phyloP scores from a whole-genome alignment of 768 basidiomycete genomes.

The Trametes cubensis region DNA sequence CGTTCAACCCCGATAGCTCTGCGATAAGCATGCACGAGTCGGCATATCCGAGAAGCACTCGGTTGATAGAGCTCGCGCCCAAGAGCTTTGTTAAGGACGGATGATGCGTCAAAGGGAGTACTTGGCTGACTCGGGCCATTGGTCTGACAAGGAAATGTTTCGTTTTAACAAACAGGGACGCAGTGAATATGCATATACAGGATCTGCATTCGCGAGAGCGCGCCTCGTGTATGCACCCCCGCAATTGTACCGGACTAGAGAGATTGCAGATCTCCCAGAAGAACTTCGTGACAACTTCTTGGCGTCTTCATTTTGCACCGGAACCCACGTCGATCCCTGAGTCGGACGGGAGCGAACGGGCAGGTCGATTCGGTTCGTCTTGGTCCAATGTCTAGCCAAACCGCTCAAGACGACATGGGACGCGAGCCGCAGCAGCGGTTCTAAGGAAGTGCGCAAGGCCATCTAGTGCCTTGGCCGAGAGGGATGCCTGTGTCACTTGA shows the following conservation, averaged over 20 bases:
- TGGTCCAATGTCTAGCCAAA: too few relatives aligned
- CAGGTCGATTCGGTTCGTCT: background rate
- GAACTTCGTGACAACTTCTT: background rate
- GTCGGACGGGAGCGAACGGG: background rate
- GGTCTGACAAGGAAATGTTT: too few relatives aligned
- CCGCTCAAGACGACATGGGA: too few relatives aligned
- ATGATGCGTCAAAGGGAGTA: too few relatives aligned
- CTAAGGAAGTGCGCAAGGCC: background rate
- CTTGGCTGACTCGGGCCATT: too few relatives aligned
- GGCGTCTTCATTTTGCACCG: background rate
- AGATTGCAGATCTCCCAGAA: conserved; percentile 13
- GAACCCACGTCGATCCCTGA: background rate
- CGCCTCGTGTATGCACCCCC: background rate
- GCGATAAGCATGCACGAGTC: conserved; percentile 1
- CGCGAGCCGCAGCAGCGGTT: too few relatives aligned
- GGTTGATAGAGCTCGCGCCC: background rate
- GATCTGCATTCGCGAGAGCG: background rate
- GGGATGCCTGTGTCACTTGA: conserved; percentile 15
- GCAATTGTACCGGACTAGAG: background rate
- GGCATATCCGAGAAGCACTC: background rate
- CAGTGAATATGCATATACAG: background rate
- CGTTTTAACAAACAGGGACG: too few relatives aligned
- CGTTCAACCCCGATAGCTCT: background rate
- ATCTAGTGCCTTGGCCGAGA: background rate
- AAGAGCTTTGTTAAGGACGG: too few relatives aligned